Percentiles rank a stretch among this genome's conserved stretches.
These are phyloP conservation scores for peach (Prunus persica) DNA, from an alignment of 306 rosid genomes.

Conservation along the genomic window DNA sequence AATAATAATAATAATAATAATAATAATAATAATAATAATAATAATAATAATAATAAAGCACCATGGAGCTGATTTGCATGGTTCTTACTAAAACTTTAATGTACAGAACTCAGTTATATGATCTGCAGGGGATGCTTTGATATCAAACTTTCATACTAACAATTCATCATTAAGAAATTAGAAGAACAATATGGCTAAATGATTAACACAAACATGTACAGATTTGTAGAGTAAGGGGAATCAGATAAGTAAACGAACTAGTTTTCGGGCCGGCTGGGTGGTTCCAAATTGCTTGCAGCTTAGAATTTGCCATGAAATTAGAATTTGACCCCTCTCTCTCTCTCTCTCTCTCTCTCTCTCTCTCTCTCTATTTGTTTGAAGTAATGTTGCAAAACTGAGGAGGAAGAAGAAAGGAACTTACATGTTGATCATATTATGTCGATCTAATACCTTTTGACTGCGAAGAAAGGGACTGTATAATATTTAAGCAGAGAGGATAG, in stretches of 20 bases:
- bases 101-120: too few species aligned
- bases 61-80: background rate
- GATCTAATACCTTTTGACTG: too few species aligned
- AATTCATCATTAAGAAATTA: background rate
- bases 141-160: background rate
- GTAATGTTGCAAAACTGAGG: too few species aligned
- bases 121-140: background rate
- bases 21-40: background rate
- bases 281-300: slow-evolving; percentile 19
- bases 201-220: background rate
- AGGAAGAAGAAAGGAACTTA: too few species aligned
- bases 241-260: background rate
- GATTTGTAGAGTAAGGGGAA: background rate
- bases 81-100: too few species aligned
- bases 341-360: too few species aligned
- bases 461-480: too few species aligned
- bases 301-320: slow-evolving; percentile 6
- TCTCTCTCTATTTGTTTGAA: too few species aligned
- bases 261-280: slow-evolving; percentile 23
- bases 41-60: background rate
- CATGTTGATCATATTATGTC: too few species aligned
- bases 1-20: background rate
- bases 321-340: too few species aligned
- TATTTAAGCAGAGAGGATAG: too few species aligned
- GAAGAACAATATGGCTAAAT: background rate